These are phyloP conservation scores for Annulohypoxylon truncatum DNA, from an alignment of 2,329 filamentous ascomycete genomes.

Conservation along the genomic window DNA sequence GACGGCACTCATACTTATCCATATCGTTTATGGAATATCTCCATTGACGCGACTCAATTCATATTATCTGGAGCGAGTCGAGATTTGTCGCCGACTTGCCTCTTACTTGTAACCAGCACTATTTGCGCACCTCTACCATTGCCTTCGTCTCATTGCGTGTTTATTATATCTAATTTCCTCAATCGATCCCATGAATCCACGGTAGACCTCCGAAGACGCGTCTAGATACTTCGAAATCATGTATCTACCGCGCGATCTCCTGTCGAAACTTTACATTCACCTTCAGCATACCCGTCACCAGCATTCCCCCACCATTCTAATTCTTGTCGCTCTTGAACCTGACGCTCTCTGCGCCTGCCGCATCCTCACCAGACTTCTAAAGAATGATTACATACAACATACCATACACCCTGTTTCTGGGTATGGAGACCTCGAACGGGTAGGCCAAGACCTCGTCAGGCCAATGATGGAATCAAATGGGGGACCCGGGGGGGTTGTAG, in stretches of 20 bases:
- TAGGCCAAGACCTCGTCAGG: slow-evolving; percentile 80
- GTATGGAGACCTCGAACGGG: slow-evolving; percentile 87
- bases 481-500: slow-evolving; percentile 86
- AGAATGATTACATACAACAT: slow-evolving; percentile 96
- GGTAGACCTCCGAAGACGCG: slow-evolving; percentile 50
- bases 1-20: slow-evolving; percentile 28
- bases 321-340: slow-evolving; percentile 93
- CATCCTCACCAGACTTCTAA: slow-evolving; percentile 91
- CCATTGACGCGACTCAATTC: background rate
- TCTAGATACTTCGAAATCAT: slow-evolving; percentile 63
- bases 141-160: background rate
- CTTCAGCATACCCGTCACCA: slow-evolving; percentile 88
- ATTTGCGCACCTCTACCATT: slow-evolving; percentile 2
- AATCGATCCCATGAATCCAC: slow-evolving; percentile 50
- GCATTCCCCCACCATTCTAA: slow-evolving; percentile 88
- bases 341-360: slow-evolving; percentile 96
- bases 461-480: slow-evolving; percentile 89
- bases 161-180: background rate
- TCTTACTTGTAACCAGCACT: background rate
- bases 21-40: slow-evolving; percentile 23
- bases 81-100: background rate
- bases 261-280: slow-evolving; percentile 91
- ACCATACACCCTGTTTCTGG: slow-evolving; percentile 96
- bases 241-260: slow-evolving; percentile 92
- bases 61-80: slow-evolving; percentile 11